Evolutionary conservation across 2,329 filamentous ascomycete genomes (phyloP), one percentile per base, ranked within the genome.

Genomic region (Pyrenophora graminea): DNA sequence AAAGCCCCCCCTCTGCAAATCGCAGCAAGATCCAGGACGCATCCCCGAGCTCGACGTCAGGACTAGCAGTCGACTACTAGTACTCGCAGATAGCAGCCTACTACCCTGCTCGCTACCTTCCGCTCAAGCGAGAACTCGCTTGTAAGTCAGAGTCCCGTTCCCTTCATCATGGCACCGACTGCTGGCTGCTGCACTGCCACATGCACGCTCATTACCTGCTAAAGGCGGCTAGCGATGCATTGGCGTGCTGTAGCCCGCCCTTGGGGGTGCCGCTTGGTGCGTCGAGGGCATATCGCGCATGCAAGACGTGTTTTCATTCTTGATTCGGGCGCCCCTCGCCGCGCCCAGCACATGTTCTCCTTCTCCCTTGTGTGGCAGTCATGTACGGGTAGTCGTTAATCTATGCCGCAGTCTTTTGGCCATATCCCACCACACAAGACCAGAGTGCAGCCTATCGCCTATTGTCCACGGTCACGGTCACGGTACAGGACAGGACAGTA

Each of bases 151-250:
- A 39, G 39, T 41, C 45, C 36, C 33, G 40, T 44, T 48, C 48
- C 23, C 32, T 32, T 51, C 30, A 33, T 39, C 30, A 40, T 39
- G 25, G 31, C 42, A 49, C 42, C 25, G 39, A 25, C 27, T 25
- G 19, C 44, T 30, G 27, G 27, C 27, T 30, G 13, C 36, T 48
- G 54, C 59, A 48, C 60, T 64, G 62, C 55, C 59, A 62, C 60
- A 62, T 58, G 53, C 58, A 56, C 51, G 51, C 52, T 45, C 45
- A 45, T 38, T 46, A 62, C 61, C 57, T 62, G 55, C 62, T 59
- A 54, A 56, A 61, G 40, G 41, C 47, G 59, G 61, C 60, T 61
- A 65, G 62, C 48, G 27, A 30, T 30, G 27, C 27, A 30, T 30
- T 23, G 38, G 19, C 21, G 38, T 27, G 5, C 38, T 39, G 38